Conservation (phyloP, 441 rosid species). For the Syzygium syzygioides region DNA sequence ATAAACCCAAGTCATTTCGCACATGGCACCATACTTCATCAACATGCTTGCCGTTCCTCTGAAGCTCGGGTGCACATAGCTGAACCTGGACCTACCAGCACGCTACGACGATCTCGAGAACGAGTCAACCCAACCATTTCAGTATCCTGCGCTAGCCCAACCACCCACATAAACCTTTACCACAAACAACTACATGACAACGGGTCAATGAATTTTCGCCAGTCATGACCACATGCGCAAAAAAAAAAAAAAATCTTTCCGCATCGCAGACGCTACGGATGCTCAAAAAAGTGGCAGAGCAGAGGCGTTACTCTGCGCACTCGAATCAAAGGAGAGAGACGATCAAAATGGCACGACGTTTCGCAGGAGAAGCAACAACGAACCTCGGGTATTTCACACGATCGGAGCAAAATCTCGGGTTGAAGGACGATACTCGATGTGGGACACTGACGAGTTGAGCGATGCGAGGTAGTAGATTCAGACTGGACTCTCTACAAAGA, state of each 20-base stretch:
- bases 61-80: neutral
- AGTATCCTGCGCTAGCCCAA: neutral
- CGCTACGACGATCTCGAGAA: neutral
- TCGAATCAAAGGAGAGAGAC: neutral
- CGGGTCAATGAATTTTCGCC: neutral
- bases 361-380: neutral
- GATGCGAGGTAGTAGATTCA: neutral
- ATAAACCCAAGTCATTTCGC: neutral
- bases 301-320: neutral
- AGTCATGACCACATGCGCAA: neutral
- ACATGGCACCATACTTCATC: neutral
- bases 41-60: neutral
- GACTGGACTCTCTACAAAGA: accelerated
- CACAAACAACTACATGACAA: accelerated
- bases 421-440: neutral
- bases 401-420: neutral
- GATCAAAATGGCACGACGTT: neutral
- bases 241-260: neutral
- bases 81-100: neutral
- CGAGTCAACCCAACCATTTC: neutral
- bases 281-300: neutral
- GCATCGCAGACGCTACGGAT: neutral
- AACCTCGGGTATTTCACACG: neutral
- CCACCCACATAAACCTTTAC: neutral
- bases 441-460: neutral